These are phyloP conservation scores for Blastobotrys illinoisensis DNA, from an alignment of 1,139 yeast species.

Conservation along the genomic window DNA sequence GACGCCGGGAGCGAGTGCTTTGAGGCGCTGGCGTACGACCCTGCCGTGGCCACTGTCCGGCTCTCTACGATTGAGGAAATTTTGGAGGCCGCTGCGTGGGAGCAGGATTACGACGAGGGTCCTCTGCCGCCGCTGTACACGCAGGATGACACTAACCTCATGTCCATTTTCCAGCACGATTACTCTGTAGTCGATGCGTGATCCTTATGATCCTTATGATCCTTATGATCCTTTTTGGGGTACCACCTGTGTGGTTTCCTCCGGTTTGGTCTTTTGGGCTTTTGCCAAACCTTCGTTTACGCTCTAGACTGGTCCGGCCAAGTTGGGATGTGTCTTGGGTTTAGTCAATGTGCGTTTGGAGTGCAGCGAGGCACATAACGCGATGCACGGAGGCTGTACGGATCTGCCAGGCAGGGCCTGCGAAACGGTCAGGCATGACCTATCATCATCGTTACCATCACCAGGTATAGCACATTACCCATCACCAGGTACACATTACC, in stretches of 20 bases:
- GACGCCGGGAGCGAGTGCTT: background rate
- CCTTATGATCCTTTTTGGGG: background rate
- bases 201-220: too few species aligned
- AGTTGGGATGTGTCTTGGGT: background rate
- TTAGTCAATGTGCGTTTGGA: background rate
- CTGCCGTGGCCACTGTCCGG: background rate
- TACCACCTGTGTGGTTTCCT: too few species aligned
- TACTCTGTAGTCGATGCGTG: background rate
- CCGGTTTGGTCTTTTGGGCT: too few species aligned
- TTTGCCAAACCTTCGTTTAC: too few species aligned
- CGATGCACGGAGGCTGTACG: background rate
- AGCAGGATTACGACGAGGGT: background rate
- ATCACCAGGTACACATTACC: too few species aligned
- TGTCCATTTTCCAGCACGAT: background rate
- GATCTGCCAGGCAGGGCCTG: background rate
- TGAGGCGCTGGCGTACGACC: background rate
- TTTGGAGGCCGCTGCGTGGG: background rate
- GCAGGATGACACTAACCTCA: background rate
- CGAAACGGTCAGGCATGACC: background rate
- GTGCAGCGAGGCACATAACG: background rate
- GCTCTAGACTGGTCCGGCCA: background rate
- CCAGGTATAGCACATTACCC: too few species aligned
- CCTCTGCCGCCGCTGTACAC: background rate
- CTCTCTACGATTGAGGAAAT: background rate
- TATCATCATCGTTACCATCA: too few species aligned